A percentile compares a stretch with the other conserved stretches of the same genome.
phyloP scores from a whole-genome alignment of 208 protist species.

The Trypanosoma vivax region DNA sequence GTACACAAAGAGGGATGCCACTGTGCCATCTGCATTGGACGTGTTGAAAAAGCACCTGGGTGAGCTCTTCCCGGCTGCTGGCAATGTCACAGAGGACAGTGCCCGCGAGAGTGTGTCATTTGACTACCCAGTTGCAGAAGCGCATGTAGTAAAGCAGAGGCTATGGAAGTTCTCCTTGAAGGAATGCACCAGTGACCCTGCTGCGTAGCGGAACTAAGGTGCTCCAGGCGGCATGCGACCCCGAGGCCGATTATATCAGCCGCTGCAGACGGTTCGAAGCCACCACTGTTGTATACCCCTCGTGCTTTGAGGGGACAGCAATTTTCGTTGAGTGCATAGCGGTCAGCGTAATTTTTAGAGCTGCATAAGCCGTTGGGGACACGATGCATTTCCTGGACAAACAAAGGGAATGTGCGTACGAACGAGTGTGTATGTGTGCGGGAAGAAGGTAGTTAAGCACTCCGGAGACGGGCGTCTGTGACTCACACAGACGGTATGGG shows the following conservation, averaged over 20 bases:
- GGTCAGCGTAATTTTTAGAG: too few relatives aligned
- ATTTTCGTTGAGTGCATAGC: too few relatives aligned
- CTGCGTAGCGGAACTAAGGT: neutral
- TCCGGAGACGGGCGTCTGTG: too few relatives aligned
- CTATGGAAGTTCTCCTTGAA: constrained; percentile 82
- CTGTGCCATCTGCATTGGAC: constrained; percentile 52
- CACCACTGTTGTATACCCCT: too few relatives aligned
- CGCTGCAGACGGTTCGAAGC: too few relatives aligned
- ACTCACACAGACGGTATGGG: too few relatives aligned
- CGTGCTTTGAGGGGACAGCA: too few relatives aligned
- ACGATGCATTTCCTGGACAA: too few relatives aligned
- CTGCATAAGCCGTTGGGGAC: too few relatives aligned
- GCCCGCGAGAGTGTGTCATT: constrained; percentile 53
- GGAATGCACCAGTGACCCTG: constrained; percentile 39
- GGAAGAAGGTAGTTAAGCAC: too few relatives aligned
- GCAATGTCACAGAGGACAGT: constrained; percentile 15
- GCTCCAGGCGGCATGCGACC: neutral
- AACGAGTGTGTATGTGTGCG: too few relatives aligned
- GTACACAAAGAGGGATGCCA: constrained; percentile 36
- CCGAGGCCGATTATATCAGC: neutral
- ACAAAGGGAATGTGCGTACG: too few relatives aligned
- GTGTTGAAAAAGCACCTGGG: constrained; percentile 48
- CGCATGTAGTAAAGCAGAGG: constrained; percentile 61
- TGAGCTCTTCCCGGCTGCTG: constrained; percentile 25
- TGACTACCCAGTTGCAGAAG: constrained; percentile 24